Evolutionary conservation across 345 rosid genomes (phyloP), one percentile per base, ranked within the genome.

Genomic region (Rhizophora apiculata): DNA sequence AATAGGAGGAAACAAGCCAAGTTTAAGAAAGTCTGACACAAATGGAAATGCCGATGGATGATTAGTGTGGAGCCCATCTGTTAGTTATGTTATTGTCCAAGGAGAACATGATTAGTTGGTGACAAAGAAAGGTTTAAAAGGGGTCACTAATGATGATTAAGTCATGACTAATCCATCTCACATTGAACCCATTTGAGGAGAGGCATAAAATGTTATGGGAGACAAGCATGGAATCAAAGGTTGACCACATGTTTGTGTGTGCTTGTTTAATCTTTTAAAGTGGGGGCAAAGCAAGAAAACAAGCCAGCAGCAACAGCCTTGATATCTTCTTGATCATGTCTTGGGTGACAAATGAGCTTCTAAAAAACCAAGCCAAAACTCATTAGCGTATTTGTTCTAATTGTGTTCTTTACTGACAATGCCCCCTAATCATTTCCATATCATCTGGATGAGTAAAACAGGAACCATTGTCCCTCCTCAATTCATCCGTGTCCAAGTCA

Each of bases 271-370:
- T 57, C 48, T 4, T 6, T 39, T 46, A 26, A 43, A 56, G 53
- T 21, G 61, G 76, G 63, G 82, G 80, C 68, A 76, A 67, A 70
- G 73, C 83, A 80, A 73, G 80, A 70, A 75, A 82, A 80, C 79
- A 80, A 62, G 68, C 56, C 78, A 73, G 75, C 82, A 80, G 34
- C 24, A n/a, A 20, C 60, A 21, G 60, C 36, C 64, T 68, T 63
- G 72, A 74, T 74, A 34, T 76, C 73, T 83, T 81, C 81, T 74
- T 81, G 86, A 78, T 74, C 78, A 79, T 81, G 87, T 79, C 72
- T 79, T 79, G 83, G 87, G 87, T 74, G 83, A 79, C 87, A 79
- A 6, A 32, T 13, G 48, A 63, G 53, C 72, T 66, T 72, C 70
- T 66, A 68, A 71, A 72, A 39, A 67, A 13, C 18, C 49, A 13